phyloP scores from a whole-genome alignment of 163 green algal species.

The Scenedesmus sp. region DNA sequence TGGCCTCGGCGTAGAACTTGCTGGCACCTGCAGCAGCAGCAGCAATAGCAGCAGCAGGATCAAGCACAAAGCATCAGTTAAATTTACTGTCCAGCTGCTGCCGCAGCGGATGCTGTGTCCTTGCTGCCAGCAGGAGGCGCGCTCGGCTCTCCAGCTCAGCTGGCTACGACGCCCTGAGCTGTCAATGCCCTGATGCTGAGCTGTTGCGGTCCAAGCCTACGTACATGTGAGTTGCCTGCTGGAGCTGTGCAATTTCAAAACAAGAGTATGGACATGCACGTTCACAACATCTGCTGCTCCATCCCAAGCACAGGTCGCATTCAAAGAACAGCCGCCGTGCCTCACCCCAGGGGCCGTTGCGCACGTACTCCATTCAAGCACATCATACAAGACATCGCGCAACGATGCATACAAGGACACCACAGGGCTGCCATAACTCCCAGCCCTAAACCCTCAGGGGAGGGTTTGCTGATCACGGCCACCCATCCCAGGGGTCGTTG shows the following conservation, averaged over 20 bases:
- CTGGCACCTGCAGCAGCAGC: not conserved
- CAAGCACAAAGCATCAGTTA: not conserved
- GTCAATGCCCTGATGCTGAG: not conserved
- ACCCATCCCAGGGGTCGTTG: conserved; percentile 10
- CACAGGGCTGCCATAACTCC: too few relatives aligned
- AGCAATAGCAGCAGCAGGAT: not conserved
- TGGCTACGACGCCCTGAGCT: not conserved
- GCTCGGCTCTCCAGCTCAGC: too few relatives aligned
- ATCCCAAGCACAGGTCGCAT: too few relatives aligned
- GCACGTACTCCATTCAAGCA: not conserved
- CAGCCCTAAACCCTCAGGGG: too few relatives aligned
- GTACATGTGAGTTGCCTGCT: not conserved
- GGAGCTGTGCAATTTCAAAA: not conserved
- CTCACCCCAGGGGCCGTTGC: not conserved
- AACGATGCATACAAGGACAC: too few relatives aligned
- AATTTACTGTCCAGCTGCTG: not conserved
- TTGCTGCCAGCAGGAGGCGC: too few relatives aligned
- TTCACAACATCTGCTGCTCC: too few relatives aligned
- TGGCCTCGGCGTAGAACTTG: conserved; percentile 45
- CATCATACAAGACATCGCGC: too few relatives aligned
- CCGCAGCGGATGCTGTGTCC: not conserved
- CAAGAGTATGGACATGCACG: not conserved
- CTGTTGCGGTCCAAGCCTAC: too few relatives aligned
- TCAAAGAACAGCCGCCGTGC: too few relatives aligned
- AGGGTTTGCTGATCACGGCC: too few relatives aligned